A percentile compares a stretch with the other conserved stretches of the same genome.
phyloP scores from a whole-genome alignment of 1,139 yeast genomes.

The Pichia norvegensis region DNA sequence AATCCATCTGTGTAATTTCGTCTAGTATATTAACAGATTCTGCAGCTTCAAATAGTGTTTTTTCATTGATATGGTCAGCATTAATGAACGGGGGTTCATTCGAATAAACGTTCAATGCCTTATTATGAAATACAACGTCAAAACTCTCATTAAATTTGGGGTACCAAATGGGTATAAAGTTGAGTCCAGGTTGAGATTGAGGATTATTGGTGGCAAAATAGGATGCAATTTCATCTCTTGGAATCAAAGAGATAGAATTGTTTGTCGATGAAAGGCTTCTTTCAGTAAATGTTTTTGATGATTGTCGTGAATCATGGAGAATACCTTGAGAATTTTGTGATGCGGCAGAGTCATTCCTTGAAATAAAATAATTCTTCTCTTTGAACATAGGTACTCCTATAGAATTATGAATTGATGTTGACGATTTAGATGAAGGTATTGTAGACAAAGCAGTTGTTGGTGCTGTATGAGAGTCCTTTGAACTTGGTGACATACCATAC shows the following conservation, averaged over 20 bases:
- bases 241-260: constrained; percentile 19
- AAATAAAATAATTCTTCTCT: constrained; percentile 10
- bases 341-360: constrained; percentile 10
- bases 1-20: constrained; percentile 8
- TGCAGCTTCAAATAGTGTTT: constrained; percentile 26
- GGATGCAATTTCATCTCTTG: constrained; percentile 33
- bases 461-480: not conserved
- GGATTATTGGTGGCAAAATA: constrained; percentile 32
- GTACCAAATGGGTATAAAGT: constrained; percentile 37
- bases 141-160: constrained; percentile 52
- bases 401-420: not conserved
- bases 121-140: constrained; percentile 51
- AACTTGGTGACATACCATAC: not conserved
- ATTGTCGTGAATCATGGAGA: constrained; percentile 12
- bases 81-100: constrained; percentile 44
- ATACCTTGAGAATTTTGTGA: constrained; percentile 4
- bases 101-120: constrained; percentile 51
- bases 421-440: not conserved
- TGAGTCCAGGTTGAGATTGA: constrained; percentile 29
- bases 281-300: constrained; percentile 14
- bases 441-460: not conserved
- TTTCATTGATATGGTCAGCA: constrained; percentile 29
- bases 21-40: constrained; percentile 15
- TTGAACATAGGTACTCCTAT: constrained; percentile 6
- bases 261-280: constrained; percentile 5